These are phyloP conservation scores for Neckera pumila DNA, from an alignment of 225 moss, liverwort and hornwort genomes.

Conservation along the genomic window DNA sequence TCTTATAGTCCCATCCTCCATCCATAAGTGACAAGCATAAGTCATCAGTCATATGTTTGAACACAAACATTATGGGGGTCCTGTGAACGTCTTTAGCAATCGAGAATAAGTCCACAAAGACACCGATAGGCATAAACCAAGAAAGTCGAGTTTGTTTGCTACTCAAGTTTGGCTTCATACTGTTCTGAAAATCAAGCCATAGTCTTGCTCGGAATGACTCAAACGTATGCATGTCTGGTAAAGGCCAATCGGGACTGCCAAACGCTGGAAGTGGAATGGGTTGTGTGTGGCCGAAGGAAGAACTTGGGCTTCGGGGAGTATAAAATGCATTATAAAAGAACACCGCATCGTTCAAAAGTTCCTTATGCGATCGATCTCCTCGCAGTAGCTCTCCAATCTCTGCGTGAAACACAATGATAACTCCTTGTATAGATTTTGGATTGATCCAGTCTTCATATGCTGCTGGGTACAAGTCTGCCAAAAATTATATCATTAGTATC, in stretches of 20 bases:
- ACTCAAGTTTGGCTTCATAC: background rate
- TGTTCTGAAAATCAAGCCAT: background rate
- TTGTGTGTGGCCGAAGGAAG: background rate
- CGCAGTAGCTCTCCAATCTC: background rate
- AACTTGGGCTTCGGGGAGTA: background rate
- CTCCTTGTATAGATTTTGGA: background rate
- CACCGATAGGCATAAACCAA: background rate
- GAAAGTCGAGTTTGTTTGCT: background rate
- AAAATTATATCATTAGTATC: too few relatives aligned
- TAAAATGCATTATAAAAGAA: background rate
- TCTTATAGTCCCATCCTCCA: background rate
- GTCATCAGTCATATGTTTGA: background rate
- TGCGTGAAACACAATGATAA: background rate
- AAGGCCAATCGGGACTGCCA: too few relatives aligned
- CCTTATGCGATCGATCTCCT: background rate
- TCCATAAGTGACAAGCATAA: background rate
- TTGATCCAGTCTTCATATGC: background rate
- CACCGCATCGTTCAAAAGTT: background rate
- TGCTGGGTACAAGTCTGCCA: background rate
- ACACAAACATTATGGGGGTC: background rate
- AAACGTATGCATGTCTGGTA: too few relatives aligned
- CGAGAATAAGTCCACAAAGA: background rate
- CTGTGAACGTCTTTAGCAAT: background rate
- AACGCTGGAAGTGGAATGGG: too few relatives aligned
- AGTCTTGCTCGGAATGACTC: too few relatives aligned